These are phyloP conservation scores for Fusarium domesticum DNA, from an alignment of 2,329 filamentous ascomycete species.

Conservation along the genomic window DNA sequence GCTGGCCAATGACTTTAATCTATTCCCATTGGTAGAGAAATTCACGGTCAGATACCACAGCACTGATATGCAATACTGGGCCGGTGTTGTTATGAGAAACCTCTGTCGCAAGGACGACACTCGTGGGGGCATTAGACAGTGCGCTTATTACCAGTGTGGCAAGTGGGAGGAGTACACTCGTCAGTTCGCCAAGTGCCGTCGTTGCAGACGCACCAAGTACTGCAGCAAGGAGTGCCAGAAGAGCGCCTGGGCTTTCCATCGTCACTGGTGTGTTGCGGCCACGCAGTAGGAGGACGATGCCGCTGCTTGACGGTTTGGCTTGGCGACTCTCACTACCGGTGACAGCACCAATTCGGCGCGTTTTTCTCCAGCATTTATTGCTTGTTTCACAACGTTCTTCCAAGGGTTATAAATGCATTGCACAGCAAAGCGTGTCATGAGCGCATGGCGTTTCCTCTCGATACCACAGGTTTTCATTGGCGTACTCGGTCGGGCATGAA, in stretches of 20 bases:
- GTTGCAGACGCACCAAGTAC: conserved; percentile 95
- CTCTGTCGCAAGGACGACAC: conserved; percentile 97
- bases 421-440: conserved; percentile 42
- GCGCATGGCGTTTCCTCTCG: conserved; percentile 43
- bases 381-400: conserved; percentile 32
- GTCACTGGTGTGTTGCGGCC: conserved; percentile 92
- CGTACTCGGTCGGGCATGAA: conserved; percentile 28
- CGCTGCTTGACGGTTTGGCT: conserved; percentile 10
- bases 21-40: conserved; percentile 96
- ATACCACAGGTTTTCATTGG: conserved; percentile 41
- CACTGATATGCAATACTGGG: conserved; percentile 99
- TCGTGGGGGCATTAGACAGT: conserved; percentile 90
- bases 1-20: conserved; percentile 92
- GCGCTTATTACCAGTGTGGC: conserved; percentile 95
- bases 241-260: conserved; percentile 96
- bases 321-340: conserved; percentile 11
- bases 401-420: conserved; percentile 38
- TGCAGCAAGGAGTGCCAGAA: conserved; percentile 99
- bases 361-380: conserved; percentile 24
- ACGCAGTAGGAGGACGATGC: conserved; percentile 41
- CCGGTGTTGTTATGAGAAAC: conserved; percentile 97
- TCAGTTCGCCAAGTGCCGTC: conserved; percentile 96
- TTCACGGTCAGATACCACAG: conserved; percentile 95
- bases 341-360: conserved; percentile 28
- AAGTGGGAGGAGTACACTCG: conserved; percentile 97